These are phyloP conservation scores for Talaromyces sp. DNA, from an alignment of 2,329 filamentous ascomycete species.

Conservation along the genomic window DNA sequence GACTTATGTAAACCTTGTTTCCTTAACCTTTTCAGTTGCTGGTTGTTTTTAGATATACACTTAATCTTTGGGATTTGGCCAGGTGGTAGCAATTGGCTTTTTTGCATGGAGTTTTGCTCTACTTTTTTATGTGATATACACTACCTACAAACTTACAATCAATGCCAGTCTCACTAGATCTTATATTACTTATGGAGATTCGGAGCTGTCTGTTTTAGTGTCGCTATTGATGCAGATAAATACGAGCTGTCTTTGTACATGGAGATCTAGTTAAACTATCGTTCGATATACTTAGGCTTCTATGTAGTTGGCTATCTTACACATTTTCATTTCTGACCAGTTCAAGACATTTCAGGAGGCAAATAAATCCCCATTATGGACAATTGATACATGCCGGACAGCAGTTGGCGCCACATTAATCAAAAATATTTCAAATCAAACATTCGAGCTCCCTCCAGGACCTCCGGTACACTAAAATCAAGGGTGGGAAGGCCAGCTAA, in stretches of 20 bases:
- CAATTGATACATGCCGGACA: too few relatives aligned
- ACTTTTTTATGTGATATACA: not conserved
- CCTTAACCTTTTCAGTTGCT: not conserved
- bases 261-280: too few relatives aligned
- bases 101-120: not conserved
- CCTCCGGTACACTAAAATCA: not conserved
- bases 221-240: too few relatives aligned
- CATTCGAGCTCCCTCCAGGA: too few relatives aligned
- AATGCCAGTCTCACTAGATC: not conserved
- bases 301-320: too few relatives aligned
- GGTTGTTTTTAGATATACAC: not conserved
- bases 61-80: not conserved
- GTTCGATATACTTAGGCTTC: too few relatives aligned
- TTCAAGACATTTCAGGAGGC: too few relatives aligned
- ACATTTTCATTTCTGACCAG: too few relatives aligned
- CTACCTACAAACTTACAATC: not conserved
- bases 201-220: not conserved
- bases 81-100: conserved; percentile 4
- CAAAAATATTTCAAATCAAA: too few relatives aligned
- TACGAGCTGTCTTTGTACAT: too few relatives aligned
- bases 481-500: not conserved
- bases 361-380: too few relatives aligned
- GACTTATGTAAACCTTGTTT: not conserved
- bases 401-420: too few relatives aligned
- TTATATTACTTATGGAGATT: not conserved